Base-by-base conservation (phyloP, 2,329 filamentous ascomycete species). In the Chalaropsis thielavioides region DNA sequence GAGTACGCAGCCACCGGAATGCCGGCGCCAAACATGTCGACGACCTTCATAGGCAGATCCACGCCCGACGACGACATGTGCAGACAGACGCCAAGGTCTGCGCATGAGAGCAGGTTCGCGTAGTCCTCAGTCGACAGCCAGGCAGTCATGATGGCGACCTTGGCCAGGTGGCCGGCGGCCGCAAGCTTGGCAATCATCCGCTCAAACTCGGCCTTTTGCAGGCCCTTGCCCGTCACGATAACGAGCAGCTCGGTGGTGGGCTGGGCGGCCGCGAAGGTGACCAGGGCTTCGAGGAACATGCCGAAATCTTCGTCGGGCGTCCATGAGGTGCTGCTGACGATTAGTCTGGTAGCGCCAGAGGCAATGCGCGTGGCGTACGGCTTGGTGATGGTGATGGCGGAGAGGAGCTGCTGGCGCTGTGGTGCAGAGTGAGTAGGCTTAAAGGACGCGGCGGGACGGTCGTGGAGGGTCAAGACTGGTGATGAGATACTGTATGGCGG, bases 31-130 rank as follows among this genome's bases (percentile, higher is more conserved):
- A 99, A 97, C 92, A 99, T 96, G 73, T 99, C 94, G 15, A 99
- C 92, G 0, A 99, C 91, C 76, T 99, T 99, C 94, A 99, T 99
- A 0, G 94, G 94, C 22, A 99, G 78, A 74, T 99, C 94, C 0
- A 99, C 91, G 0, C 94, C 94, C 1, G 90, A 96, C 69, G 89
- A 95, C 15, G 91, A 96, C 69, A 85, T 96, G 76, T 99, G 94
- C 31, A 99, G 78, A 65, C 90, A 95, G 27, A 99, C 84, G 10
- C 94, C 94, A 0, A 99, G 78, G 71, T 96, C 92, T 2, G 94
- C 91, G 56, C 87, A 87, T 11, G 87, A 89, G 38, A 99, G 83
- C 3, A 99, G 80, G 0, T 79, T 80, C 0, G 94, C 92, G 73
- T 99, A 99, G 73, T 96, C 88, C 64, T 83, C 79, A 4, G 89